Evolutionary conservation across 768 basidiomycete genomes (phyloP).

Genomic region (Tremella mesenterica): DNA sequence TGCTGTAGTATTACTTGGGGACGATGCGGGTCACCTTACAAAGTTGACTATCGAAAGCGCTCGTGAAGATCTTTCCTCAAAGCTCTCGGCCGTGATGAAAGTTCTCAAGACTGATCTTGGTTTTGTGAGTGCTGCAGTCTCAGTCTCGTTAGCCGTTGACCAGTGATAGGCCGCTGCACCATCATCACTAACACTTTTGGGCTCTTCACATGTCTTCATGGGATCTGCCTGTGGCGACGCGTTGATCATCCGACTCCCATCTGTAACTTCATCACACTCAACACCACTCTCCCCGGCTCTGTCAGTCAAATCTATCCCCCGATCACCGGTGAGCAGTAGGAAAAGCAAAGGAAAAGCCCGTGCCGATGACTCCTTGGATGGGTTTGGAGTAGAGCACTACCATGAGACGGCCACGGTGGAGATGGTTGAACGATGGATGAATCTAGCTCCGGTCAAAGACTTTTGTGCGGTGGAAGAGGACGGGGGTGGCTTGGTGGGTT

Average conservation of each 20-base stretch:
- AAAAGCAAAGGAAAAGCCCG: constrained; percentile 33
- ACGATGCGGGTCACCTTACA: constrained; percentile 35
- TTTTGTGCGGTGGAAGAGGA: constrained; percentile 36
- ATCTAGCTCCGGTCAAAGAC: constrained; percentile 42
- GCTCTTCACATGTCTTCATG: constrained; percentile 28
- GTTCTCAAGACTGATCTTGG: constrained; percentile 30
- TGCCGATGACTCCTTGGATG: constrained; percentile 7
- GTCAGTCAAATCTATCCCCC: constrained; percentile 8
- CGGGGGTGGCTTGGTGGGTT: constrained; percentile 33
- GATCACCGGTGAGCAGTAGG: not conserved
- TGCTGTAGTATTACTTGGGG: constrained; percentile 32
- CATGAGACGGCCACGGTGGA: constrained; percentile 8
- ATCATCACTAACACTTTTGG: constrained; percentile 33
- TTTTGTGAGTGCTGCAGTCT: constrained; percentile 19
- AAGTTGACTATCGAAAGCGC: constrained; percentile 20
- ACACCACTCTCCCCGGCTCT: not conserved
- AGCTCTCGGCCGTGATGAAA: not conserved
- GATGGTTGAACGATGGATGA: constrained; percentile 36
- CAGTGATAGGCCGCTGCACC: constrained; percentile 31
- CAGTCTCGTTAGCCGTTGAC: too few relatives aligned
- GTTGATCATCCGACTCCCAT: constrained; percentile 17
- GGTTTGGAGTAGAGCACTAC: not conserved
- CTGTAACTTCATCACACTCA: not conserved
- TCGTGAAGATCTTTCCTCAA: not conserved
- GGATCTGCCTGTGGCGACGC: constrained; percentile 38